Evolutionary conservation across 768 basidiomycete genomes (phyloP), one percentile per base, ranked within the genome.

Genomic region (Kwoniella sp.): DNA sequence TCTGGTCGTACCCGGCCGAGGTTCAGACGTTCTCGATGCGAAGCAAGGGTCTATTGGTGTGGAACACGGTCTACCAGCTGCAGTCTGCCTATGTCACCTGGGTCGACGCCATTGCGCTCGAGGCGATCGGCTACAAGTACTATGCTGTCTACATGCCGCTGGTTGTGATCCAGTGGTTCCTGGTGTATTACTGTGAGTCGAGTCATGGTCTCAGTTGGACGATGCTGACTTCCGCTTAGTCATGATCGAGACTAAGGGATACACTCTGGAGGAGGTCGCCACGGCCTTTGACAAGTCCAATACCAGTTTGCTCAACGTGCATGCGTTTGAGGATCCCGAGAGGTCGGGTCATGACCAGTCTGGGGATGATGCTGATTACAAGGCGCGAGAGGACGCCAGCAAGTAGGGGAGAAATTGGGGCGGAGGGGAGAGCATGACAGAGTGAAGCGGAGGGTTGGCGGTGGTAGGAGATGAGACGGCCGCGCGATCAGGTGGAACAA

Each of bases 41-140:
- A 10, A 66, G 63, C 36, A 77, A 77, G 54, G 75, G 75, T 9
- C 54, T 74, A 10, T 58, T 75, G 11, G 60, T 75, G 0, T 76
- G 75, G 75, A 75, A 74, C 48, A 67, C 72, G 22, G 36, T 70
- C 53, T 63, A 60, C 19, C 84, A 87, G 53, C 74, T 93, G 28
- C 90, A 86, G 67, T 79, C 75, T 34, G 89, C 87, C 2, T 77
- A 86, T 45, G 80, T 83, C 46, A 78, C 80, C 34, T 93, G 89
- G 88, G 66, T 72, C 42, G 84, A 87, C 59, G 81, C 87, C 70
- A 63, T 73, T 42, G 58, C 65, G 19, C 20, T 71, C 11, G 54
- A 67, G 38, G 51, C 65, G 28, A 70, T 73, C 32, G 67, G 70
- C 2, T 75, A 69, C 50, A 70, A 71, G 41, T 75, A 75, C 59